Evolutionary conservation across 2,329 filamentous ascomycete species (phyloP).

Genomic region (Colletotrichum destructivum): DNA sequence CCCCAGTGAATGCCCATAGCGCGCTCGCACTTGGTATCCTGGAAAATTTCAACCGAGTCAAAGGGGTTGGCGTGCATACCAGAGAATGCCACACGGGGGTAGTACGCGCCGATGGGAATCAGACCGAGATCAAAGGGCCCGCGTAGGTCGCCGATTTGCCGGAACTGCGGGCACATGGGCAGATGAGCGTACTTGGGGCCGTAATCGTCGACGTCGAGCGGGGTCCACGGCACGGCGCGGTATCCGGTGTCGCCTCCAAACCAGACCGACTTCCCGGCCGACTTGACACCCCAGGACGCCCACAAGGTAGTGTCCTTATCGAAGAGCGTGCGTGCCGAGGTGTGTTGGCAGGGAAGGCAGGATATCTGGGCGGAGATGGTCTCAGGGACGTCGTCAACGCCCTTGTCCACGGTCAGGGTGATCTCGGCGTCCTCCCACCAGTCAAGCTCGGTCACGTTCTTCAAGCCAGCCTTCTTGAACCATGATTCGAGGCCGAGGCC

Average conservation of each 20-base stretch:
- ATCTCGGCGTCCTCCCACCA: slow-evolving; percentile 93
- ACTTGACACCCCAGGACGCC: slow-evolving; percentile 87
- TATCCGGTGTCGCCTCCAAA: slow-evolving; percentile 96
- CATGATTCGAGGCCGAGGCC: slow-evolving; percentile 86
- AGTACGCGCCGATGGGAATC: slow-evolving; percentile 94
- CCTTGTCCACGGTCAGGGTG: slow-evolving; percentile 65
- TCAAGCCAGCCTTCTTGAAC: slow-evolving; percentile 80
- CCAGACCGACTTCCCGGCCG: slow-evolving; percentile 83
- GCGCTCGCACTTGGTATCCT: slow-evolving; percentile 81
- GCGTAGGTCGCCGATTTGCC: slow-evolving; percentile 82
- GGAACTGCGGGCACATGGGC: slow-evolving; percentile 87
- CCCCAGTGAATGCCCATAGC: slow-evolving; percentile 96
- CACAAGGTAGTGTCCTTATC: slow-evolving; percentile 86
- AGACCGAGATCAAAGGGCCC: slow-evolving; percentile 93
- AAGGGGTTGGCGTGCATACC: slow-evolving; percentile 88
- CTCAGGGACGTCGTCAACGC: slow-evolving; percentile 46
- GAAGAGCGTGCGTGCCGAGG: slow-evolving; percentile 76
- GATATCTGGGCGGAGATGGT: slow-evolving; percentile 80
- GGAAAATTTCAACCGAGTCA: slow-evolving; percentile 91
- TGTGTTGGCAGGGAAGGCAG: slow-evolving; percentile 89
- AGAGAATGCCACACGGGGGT: slow-evolving; percentile 80
- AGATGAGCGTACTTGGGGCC: slow-evolving; percentile 74
- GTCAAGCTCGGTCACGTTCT: slow-evolving; percentile 89
- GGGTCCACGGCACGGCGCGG: slow-evolving; percentile 78
- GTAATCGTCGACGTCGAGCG: slow-evolving; percentile 78